phyloP scores from a whole-genome alignment of 2,329 filamentous ascomycete species.

The Cercospora berteroae region DNA sequence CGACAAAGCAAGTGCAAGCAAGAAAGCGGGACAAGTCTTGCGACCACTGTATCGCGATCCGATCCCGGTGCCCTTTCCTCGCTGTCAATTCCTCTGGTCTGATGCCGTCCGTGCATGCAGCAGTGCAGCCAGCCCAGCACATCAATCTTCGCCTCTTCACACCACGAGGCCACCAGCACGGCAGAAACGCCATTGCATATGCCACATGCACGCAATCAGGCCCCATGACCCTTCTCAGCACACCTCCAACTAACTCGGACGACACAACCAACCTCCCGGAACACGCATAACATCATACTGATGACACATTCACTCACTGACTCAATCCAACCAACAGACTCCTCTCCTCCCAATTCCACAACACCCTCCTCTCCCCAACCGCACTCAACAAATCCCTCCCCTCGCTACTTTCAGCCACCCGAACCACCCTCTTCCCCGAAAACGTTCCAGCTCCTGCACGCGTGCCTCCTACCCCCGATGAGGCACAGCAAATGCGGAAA shows the following conservation, averaged over 20 bases:
- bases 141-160: neutral
- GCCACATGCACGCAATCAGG: conserved; percentile 27
- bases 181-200: conserved; percentile 15
- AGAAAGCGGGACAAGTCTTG: neutral
- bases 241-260: too few relatives aligned
- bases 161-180: neutral
- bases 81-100: conserved; percentile 9
- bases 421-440: conserved; percentile 80
- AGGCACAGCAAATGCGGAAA: conserved; percentile 61
- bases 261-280: conserved; percentile 1
- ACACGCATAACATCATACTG: conserved; percentile 1
- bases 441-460: conserved; percentile 69
- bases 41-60: neutral
- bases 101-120: conserved; percentile 2
- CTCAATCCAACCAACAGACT: conserved; percentile 38
- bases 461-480: conserved; percentile 59
- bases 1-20: neutral
- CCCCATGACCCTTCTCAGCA: conserved; percentile 19
- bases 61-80: conserved; percentile 1
- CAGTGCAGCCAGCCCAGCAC: neutral
- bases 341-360: conserved; percentile 47
- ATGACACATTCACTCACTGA: neutral
- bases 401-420: conserved; percentile 62
- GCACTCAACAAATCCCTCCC: conserved; percentile 44
- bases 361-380: conserved; percentile 35